These are phyloP conservation scores for Leptomonas pyrrhocoris DNA, from an alignment of 208 protist species.

Conservation along the genomic window DNA sequence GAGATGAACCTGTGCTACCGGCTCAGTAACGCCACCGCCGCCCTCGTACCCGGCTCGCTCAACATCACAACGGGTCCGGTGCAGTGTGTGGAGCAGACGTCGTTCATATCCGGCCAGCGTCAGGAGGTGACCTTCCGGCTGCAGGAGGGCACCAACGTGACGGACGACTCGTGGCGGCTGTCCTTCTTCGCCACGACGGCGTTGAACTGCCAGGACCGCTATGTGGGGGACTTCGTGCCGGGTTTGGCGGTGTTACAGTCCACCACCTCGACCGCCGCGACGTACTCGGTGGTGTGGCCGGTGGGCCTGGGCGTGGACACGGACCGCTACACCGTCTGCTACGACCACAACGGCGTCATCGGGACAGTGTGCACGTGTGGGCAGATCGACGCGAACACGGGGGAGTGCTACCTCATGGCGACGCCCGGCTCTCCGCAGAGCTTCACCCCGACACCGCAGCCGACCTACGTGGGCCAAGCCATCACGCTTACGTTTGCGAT, in stretches of 20 bases:
- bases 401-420: conserved; percentile 74
- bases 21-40: conserved; percentile 64
- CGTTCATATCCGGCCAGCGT: conserved; percentile 64
- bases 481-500: conserved; percentile 56
- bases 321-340: conserved; percentile 81
- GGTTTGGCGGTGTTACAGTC: conserved; percentile 40
- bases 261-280: conserved; percentile 53
- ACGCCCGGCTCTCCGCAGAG: conserved; percentile 48
- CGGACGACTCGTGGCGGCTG: conserved; percentile 73
- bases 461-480: conserved; percentile 87
- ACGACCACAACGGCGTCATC: conserved; percentile 54
- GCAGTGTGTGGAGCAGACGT: conserved; percentile 58
- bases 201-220: conserved; percentile 49
- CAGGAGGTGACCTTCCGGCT: conserved; percentile 73
- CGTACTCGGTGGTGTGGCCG: conserved; percentile 84
- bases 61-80: conserved; percentile 55
- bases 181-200: conserved; percentile 68
- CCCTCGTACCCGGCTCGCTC: conserved; percentile 51
- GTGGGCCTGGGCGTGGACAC: conserved; percentile 52
- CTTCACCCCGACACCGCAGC: conserved; percentile 52
- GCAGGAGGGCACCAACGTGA: conserved; percentile 47
- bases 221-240: conserved; percentile 61
- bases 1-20: conserved; percentile 82
- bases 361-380: conserved; percentile 81
- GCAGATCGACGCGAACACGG: conserved; percentile 68